Conservation (phyloP, 192 early-diverging fungal genomes). For the Coemansia sp. region DNA sequence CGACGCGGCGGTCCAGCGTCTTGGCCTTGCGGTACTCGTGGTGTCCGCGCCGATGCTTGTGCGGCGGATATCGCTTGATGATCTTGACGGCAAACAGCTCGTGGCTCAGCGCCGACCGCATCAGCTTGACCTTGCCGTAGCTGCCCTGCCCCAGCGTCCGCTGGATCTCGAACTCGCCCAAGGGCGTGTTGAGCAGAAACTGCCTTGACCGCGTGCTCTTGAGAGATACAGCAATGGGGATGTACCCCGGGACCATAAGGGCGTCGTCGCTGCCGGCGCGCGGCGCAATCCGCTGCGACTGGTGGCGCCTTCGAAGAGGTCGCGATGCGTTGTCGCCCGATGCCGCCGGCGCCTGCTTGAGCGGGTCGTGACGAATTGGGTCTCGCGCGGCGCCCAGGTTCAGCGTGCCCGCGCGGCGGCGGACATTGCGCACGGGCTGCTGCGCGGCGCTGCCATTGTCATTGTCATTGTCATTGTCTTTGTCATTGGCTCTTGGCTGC, state of each 20-base stretch:
- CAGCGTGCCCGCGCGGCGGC: conserved; percentile 2
- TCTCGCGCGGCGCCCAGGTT: not conserved
- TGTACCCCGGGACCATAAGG: conserved; percentile 6
- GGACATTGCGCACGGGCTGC: not conserved
- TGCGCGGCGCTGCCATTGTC: not conserved
- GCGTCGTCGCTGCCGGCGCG: not conserved
- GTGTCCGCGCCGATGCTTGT: conserved; percentile 38
- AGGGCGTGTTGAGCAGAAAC: conserved; percentile 50
- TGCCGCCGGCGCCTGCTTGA: conserved; percentile 1
- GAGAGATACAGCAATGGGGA: conserved; percentile 43
- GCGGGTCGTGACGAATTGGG: conserved; percentile 1
- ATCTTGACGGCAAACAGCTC: conserved; percentile 56
- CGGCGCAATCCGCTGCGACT: not conserved
- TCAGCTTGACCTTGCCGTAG: conserved; percentile 57
- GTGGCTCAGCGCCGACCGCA: conserved; percentile 45
- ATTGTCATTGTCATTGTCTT: not conserved
- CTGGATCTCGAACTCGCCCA: conserved; percentile 51
- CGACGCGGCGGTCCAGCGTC: conserved; percentile 52
- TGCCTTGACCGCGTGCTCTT: conserved; percentile 40
- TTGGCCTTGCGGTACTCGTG: conserved; percentile 43
- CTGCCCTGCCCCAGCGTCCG: conserved; percentile 51
- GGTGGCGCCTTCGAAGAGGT: not conserved
- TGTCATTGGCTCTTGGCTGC: not conserved
- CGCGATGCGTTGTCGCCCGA: not conserved
- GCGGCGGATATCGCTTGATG: conserved; percentile 46